Evolutionary conservation across 352 stramenopile genomes (phyloP).

Genomic region (Globisporangium irregulare): DNA sequence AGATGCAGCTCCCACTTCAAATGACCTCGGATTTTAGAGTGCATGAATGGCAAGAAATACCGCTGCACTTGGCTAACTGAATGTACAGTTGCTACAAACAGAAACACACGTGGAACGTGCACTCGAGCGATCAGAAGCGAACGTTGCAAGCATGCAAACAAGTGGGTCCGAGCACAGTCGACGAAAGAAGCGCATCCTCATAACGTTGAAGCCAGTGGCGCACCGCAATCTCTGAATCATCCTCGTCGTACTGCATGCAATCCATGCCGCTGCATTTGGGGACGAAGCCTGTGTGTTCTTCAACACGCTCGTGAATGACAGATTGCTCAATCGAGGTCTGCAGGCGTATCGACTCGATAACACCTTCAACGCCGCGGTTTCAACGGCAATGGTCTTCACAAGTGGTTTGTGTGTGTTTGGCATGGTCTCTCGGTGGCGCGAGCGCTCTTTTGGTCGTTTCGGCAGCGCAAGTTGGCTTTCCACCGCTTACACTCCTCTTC

Average conservation of each 20-base stretch:
- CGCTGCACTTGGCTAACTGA: too few relatives aligned
- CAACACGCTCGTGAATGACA: neutral
- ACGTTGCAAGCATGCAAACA: neutral
- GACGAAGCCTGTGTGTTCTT: neutral
- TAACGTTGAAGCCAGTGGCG: neutral
- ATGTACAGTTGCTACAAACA: too few relatives aligned
- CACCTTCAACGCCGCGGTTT: neutral
- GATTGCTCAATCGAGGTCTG: neutral
- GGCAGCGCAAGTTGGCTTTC: neutral
- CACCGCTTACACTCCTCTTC: neutral
- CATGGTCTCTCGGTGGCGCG: neutral
- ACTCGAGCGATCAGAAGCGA: neutral
- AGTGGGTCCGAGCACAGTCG: neutral
- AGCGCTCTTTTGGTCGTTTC: neutral
- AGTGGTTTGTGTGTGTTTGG: neutral
- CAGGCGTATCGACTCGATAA: neutral
- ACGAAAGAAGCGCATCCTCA: neutral
- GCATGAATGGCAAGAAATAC: too few relatives aligned
- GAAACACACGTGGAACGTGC: too few relatives aligned
- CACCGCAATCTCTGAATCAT: conserved; percentile 2
- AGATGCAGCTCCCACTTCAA: neutral
- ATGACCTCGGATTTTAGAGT: too few relatives aligned
- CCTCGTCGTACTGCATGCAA: conserved; percentile 1
- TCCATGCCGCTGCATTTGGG: conserved; percentile 1
- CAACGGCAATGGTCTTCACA: neutral